Conservation (phyloP, 768 basidiomycete species). For the Xerocomellus dryophilus region DNA sequence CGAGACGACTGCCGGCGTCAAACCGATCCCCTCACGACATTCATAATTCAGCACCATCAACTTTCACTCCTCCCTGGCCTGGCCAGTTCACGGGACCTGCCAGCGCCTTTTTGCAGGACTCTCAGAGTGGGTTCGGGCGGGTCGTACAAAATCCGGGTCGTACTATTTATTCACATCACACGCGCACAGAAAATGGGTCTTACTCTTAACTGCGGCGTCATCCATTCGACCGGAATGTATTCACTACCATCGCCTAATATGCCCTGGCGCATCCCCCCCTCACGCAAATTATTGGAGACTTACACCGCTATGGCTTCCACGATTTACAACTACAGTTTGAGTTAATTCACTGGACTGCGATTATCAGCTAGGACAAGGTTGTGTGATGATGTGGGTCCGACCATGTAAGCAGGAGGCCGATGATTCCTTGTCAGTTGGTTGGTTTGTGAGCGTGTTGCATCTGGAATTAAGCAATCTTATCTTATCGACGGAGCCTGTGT, state of each 20-base stretch:
- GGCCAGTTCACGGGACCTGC: constrained; percentile 47
- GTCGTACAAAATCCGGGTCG: constrained; percentile 51
- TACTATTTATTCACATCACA: constrained; percentile 59
- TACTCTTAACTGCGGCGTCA: constrained; percentile 20
- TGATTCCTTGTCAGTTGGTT: not conserved
- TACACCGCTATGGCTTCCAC: not conserved
- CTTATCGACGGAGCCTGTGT: constrained; percentile 10
- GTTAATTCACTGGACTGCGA: not conserved
- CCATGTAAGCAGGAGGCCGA: not conserved
- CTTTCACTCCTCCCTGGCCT: constrained; percentile 30
- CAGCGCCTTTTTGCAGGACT: constrained; percentile 47
- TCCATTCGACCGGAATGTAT: constrained; percentile 19
- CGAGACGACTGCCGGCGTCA: constrained; percentile 16
- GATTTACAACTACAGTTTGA: not conserved
- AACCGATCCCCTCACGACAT: constrained; percentile 22
- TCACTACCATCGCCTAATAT: constrained; percentile 23
- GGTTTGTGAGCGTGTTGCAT: not conserved
- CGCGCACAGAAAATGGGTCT: constrained; percentile 35
- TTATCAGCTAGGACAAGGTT: not conserved
- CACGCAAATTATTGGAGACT: not conserved
- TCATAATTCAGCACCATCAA: constrained; percentile 18
- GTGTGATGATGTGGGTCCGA: not conserved
- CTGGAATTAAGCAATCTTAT: constrained; percentile 10
- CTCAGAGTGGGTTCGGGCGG: constrained; percentile 40
- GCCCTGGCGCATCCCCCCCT: not conserved